A percentile compares a stretch with the other conserved stretches of the same genome.
Conservation (phyloP, 2,329 filamentous ascomycete genomes). For the Xylariaceae sp. region DNA sequence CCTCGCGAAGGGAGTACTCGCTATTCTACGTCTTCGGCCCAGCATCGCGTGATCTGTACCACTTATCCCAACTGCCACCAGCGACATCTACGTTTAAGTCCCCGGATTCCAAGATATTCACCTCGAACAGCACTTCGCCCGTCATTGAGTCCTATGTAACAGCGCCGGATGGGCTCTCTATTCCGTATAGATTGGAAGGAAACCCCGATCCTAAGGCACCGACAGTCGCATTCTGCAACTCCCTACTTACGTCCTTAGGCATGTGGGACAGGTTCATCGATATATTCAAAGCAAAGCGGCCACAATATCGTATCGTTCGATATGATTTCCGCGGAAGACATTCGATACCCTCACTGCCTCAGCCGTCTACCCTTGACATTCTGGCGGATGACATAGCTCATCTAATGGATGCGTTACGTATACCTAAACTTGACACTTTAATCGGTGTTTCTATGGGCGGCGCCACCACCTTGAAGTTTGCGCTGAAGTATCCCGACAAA, state of each 20-base stretch:
- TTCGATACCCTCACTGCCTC: conserved; percentile 52
- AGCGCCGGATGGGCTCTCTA: conserved; percentile 68
- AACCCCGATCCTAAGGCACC: conserved; percentile 70
- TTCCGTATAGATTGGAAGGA: conserved; percentile 80
- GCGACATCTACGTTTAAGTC: conserved; percentile 57
- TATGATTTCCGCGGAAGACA: conserved; percentile 78
- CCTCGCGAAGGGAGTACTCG: conserved; percentile 66
- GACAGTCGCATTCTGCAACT: conserved; percentile 78
- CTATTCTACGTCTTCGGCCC: conserved; percentile 83
- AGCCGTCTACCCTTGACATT: conserved; percentile 64
- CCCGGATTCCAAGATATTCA: conserved; percentile 60
- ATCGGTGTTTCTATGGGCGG: conserved; percentile 84
- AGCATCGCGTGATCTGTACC: conserved; percentile 70
- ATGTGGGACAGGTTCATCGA: conserved; percentile 82
- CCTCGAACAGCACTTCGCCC: conserved; percentile 56
- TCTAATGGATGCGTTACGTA: conserved; percentile 72
- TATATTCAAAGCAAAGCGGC: conserved; percentile 63
- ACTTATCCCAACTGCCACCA: conserved; percentile 57
- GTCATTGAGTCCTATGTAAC: conserved; percentile 72
- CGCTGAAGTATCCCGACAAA: conserved; percentile 79
- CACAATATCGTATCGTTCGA: conserved; percentile 74
- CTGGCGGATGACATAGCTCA: conserved; percentile 71
- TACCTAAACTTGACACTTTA: conserved; percentile 68
- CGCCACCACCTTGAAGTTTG: conserved; percentile 75
- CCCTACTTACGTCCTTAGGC: conserved; percentile 74